Evolutionary conservation across 2,329 filamentous ascomycete species (phyloP).

Genomic region (Pyrenophora seminiperda): DNA sequence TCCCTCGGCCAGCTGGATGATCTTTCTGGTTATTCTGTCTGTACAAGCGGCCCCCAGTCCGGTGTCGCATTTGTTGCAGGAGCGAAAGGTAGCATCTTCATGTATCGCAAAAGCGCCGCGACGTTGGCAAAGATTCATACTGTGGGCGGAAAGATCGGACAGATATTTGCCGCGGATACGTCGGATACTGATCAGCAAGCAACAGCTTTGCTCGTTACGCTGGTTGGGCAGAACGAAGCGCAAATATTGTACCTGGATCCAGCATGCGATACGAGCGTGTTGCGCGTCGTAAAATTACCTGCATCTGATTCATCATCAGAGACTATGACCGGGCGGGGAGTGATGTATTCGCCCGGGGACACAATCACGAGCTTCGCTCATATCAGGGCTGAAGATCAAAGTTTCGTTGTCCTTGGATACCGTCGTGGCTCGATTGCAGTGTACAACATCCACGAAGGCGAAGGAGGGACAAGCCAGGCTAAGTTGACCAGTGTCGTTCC

Average conservation of each 20-base stretch:
- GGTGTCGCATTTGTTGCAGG: conserved; percentile 55
- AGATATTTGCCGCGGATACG: conserved; percentile 40
- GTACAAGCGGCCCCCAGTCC: conserved; percentile 45
- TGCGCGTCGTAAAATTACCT: conserved; percentile 15
- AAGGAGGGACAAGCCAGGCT: background rate
- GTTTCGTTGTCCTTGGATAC: conserved; percentile 60
- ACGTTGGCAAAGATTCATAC: conserved; percentile 33
- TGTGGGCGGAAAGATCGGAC: conserved; percentile 49
- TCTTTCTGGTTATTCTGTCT: conserved; percentile 56
- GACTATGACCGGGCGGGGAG: no score
- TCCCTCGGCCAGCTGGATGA: conserved; percentile 43
- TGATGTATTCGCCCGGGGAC: no score
- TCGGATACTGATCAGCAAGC: conserved; percentile 6
- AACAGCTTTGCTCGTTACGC: conserved; percentile 46
- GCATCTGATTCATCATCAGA: conserved; percentile 45
- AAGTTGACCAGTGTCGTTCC: conserved; percentile 25
- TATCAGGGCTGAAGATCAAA: conserved; percentile 17
- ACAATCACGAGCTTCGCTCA: conserved; percentile 58
- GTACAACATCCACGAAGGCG: conserved; percentile 43
- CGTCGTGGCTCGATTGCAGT: conserved; percentile 60
- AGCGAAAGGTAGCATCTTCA: conserved; percentile 51
- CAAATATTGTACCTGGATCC: conserved; percentile 36
- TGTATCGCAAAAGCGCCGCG: conserved; percentile 35
- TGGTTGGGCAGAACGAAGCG: conserved; percentile 45
- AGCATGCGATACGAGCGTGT: background rate